phyloP scores from a whole-genome alignment of 129 eudicot species.

The Chrysanthemum makinoi region DNA sequence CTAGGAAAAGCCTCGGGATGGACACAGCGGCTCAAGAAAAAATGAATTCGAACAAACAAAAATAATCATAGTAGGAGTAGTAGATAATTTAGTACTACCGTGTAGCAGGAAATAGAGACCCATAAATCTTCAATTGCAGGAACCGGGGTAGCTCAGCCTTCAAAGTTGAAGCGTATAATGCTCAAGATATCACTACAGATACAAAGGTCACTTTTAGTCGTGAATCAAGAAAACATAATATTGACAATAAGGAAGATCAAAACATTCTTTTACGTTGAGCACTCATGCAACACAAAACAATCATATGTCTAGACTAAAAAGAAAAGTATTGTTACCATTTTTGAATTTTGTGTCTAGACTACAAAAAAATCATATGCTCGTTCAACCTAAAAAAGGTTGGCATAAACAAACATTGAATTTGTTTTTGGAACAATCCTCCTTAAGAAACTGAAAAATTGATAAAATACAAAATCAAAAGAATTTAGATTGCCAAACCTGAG shows the following conservation, averaged over 20 bases:
- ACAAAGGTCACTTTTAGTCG: neutral
- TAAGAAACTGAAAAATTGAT: too few species aligned
- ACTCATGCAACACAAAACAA: neutral
- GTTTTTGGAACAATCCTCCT: too few species aligned
- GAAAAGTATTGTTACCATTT: too few species aligned
- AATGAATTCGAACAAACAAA: neutral
- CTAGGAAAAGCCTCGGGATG: too few species aligned
- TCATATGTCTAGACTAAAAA: neutral
- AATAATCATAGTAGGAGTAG: neutral
- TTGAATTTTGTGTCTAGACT: too few species aligned
- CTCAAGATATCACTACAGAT: slow-evolving; percentile 4
- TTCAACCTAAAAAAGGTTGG: too few species aligned
- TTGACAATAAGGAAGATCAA: neutral
- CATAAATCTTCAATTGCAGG: neutral
- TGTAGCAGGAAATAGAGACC: neutral
- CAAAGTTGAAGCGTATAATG: neutral
- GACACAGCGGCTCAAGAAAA: too few species aligned
- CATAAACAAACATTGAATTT: too few species aligned
- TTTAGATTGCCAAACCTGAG: too few species aligned
- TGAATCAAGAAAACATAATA: neutral
- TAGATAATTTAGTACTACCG: neutral
- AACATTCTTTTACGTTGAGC: neutral
- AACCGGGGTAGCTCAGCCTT: neutral
- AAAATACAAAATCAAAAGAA: too few species aligned
- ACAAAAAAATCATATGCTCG: too few species aligned